Evolutionary conservation across 2,329 filamentous ascomycete species (phyloP), one percentile per base, ranked within the genome.

Genomic region (Cercospora sp.): DNA sequence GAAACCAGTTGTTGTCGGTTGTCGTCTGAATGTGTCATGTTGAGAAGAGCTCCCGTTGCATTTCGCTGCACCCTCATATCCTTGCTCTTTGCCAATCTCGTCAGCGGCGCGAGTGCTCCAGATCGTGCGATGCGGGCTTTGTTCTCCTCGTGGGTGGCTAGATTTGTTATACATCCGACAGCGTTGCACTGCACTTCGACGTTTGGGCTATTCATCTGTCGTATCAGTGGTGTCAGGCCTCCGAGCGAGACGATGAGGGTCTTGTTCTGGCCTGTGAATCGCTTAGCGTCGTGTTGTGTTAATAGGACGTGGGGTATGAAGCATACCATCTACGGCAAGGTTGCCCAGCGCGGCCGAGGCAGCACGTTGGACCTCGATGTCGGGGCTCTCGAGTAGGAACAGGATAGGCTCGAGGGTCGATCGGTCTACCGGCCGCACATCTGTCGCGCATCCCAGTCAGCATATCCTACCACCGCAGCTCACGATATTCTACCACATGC

Each of bases 21-120:
- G 80, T 99, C 95, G 79, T 98, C 95, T 95, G 78, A 98, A 83
- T 99, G 95, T 75, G 95, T 99, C 95, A 99, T 99, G 81, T 99
- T 99, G 72, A 99, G 86, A 67, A 99, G 83, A 57, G 95, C 95
- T 64, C 95, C 95, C 0, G 95, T 99, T 67, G 95, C 95, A 81
- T 99, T 99, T 72, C 95, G 88, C 82, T 99, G 95, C 59, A 99
- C 95, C 66, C 95, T 89, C 95, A 98, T 98, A 77, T 99, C 95
- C 80, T 96, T 94, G 23, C 95, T 98, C 81, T 97, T 98, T 70
- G 95, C 95, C 67, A 99, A 84, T 71, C 92, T 88, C 57, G 95
- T 99, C 74, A 99, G 83, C 8, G 95, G 95, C 7, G 91, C 92
- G 66, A 99, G 85, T 64, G 95, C 95, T 67, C 95, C 95, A 3